phyloP scores from a whole-genome alignment of 2,329 filamentous ascomycete genomes.

The Fusarium albosuccineum region DNA sequence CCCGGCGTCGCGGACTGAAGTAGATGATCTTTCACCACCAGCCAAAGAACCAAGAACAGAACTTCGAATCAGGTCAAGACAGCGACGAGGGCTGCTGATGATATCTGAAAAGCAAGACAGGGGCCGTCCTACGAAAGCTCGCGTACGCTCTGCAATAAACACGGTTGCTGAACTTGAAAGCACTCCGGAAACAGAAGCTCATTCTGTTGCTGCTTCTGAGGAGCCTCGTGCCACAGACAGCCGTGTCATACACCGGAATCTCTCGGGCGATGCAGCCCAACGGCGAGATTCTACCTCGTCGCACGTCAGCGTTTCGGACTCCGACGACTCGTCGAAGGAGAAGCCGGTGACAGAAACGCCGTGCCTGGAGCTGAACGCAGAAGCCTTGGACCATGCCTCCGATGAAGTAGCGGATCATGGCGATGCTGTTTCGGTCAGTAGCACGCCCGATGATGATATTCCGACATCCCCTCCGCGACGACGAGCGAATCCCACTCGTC shows the following conservation, averaged over 20 bases:
- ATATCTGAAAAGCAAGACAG: conserved; percentile 53
- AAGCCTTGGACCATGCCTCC: not conserved
- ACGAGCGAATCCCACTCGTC: conserved; percentile 28
- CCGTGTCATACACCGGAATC: not conserved
- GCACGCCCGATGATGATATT: conserved; percentile 3
- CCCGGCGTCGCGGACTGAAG: not conserved
- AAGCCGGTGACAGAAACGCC: not conserved
- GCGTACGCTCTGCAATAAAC: not conserved
- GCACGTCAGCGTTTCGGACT: conserved; percentile 2
- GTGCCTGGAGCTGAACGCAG: not conserved
- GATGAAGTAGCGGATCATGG: not conserved
- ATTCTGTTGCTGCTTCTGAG: not conserved
- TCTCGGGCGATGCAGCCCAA: not conserved
- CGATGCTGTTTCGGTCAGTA: conserved; percentile 2
- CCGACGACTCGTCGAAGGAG: not conserved
- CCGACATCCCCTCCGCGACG: conserved; percentile 1
- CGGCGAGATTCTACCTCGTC: not conserved
- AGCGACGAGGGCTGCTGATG: conserved; percentile 63
- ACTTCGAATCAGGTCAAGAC: conserved; percentile 61
- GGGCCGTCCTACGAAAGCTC: conserved; percentile 3
- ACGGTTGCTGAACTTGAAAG: not conserved
- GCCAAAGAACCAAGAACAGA: conserved; percentile 55
- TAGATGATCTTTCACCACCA: not conserved
- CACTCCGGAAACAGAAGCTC: not conserved
- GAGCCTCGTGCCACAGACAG: conserved; percentile 1